Evolutionary conservation across 176 grass and related monocot species (phyloP).

Genomic region (sorghum (Sorghum bicolor)): DNA sequence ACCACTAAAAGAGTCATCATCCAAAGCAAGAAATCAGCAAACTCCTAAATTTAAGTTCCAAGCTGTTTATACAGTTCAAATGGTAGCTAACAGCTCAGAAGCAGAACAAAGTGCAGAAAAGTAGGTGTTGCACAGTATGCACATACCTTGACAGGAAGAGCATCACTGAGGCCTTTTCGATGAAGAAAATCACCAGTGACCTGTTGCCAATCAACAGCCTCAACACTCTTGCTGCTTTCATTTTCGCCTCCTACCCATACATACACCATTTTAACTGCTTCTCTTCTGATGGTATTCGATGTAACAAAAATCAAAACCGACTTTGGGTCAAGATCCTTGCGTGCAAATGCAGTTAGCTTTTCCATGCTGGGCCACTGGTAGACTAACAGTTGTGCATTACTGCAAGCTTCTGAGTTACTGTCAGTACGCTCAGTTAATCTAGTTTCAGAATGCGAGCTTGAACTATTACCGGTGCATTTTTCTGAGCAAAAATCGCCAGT

Average conservation of each 20-base stretch:
- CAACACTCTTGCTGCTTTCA: constrained; percentile 41
- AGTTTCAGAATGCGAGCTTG: background rate
- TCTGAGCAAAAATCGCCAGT: constrained; percentile 23
- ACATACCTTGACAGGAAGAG: constrained; percentile 68
- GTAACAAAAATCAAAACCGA: constrained; percentile 79
- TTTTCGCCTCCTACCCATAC: constrained; percentile 78
- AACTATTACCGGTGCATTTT: constrained; percentile 29
- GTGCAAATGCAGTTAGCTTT: constrained; percentile 53
- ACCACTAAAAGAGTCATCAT: background rate
- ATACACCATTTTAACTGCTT: constrained; percentile 44
- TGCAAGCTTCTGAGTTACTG: constrained; percentile 31
- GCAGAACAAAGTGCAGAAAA: constrained; percentile 7
- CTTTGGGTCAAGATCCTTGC: constrained; percentile 69
- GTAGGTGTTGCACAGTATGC: constrained; percentile 3
- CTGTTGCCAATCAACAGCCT: constrained; percentile 62
- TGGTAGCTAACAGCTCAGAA: background rate
- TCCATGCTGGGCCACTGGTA: constrained; percentile 87
- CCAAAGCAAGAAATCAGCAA: background rate
- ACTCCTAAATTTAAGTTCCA: background rate
- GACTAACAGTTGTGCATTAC: constrained; percentile 28
- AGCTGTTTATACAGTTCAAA: background rate
- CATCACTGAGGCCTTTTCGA: constrained; percentile 47
- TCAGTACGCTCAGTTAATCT: constrained; percentile 35
- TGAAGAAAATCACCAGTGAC: constrained; percentile 62
- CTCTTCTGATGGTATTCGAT: constrained; percentile 52